Evolutionary conservation across 2,329 filamentous ascomycete genomes (phyloP).

Genomic region (Phaeosphaeria sp.): DNA sequence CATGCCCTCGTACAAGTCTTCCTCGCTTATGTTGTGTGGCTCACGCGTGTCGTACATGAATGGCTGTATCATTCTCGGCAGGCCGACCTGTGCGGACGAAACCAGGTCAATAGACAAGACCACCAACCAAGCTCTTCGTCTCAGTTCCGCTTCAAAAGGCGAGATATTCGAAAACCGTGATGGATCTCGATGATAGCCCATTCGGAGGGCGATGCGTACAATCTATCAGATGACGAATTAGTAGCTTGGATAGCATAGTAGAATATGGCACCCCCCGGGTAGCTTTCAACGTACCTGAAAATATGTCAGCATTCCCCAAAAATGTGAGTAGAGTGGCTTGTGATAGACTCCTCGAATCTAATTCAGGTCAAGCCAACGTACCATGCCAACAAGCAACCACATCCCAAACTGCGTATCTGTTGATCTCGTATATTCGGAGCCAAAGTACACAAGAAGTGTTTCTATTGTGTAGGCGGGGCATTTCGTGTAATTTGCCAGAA

Average conservation of each 20-base stretch:
- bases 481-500: conserved; percentile 44
- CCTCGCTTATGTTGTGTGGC: conserved; percentile 51
- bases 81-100: conserved; percentile 47
- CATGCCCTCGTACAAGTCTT: conserved; percentile 50
- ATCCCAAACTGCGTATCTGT: conserved; percentile 38
- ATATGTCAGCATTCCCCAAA: not conserved
- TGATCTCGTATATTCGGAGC: conserved; percentile 37
- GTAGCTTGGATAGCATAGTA: not conserved
- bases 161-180: conserved; percentile 48
- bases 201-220: conserved; percentile 44
- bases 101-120: conserved; percentile 49
- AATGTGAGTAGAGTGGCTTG: no score
- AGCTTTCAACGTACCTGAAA: not conserved
- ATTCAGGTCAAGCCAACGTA: not conserved
- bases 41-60: conserved; percentile 48
- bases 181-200: conserved; percentile 55
- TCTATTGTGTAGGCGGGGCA: conserved; percentile 45
- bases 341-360: no score
- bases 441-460: conserved; percentile 38
- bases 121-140: conserved; percentile 68
- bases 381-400: conserved; percentile 37
- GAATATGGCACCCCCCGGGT: not conserved
- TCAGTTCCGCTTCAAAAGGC: conserved; percentile 66
- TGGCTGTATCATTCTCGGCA: conserved; percentile 49
- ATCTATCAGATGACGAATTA: conserved; percentile 7